Percentiles rank a stretch among this genome's conserved stretches.
Conservation (phyloP, 2,329 filamentous ascomycete genomes). For the Passalora sequoiae region DNA sequence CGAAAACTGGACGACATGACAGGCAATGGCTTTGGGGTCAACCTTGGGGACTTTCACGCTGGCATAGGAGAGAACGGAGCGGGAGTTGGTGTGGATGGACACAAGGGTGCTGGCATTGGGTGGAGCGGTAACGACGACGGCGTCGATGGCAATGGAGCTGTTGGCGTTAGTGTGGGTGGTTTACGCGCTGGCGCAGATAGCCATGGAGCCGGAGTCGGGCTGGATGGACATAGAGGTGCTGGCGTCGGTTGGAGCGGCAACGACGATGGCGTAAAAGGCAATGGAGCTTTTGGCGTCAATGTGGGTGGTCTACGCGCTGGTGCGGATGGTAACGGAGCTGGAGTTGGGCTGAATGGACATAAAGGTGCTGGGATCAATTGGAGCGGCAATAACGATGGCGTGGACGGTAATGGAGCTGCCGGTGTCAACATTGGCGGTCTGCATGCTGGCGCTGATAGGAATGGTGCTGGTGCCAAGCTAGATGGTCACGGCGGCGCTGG, state of each 20-base stretch:
- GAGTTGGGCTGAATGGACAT: too few species aligned
- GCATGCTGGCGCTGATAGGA: too few species aligned
- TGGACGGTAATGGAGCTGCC: too few species aligned
- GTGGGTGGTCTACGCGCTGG: background rate
- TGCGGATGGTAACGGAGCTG: background rate
- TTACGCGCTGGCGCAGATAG: too few species aligned
- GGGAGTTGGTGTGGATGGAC: background rate
- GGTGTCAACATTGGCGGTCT: too few species aligned
- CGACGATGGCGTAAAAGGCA: background rate
- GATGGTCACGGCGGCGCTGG: too few species aligned
- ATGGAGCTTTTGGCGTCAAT: background rate
- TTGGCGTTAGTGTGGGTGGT: conserved; percentile 1
- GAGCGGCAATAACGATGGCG: too few species aligned
- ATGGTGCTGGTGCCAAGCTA: too few species aligned
- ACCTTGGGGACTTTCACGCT: conserved; percentile 1
- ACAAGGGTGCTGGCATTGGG: background rate
- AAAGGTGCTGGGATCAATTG: too few species aligned
- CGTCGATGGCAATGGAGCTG: conserved; percentile 4
- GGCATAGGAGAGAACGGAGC: conserved; percentile 1
- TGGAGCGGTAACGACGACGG: conserved; percentile 1
- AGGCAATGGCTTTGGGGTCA: conserved; percentile 2
- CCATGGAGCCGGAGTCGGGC: conserved; percentile 2
- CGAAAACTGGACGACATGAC: too few species aligned
- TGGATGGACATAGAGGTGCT: background rate
- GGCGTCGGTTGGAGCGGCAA: background rate